Evolutionary conservation across 179 eudicot species (phyloP).

Genomic region (Beta lomatogona): DNA sequence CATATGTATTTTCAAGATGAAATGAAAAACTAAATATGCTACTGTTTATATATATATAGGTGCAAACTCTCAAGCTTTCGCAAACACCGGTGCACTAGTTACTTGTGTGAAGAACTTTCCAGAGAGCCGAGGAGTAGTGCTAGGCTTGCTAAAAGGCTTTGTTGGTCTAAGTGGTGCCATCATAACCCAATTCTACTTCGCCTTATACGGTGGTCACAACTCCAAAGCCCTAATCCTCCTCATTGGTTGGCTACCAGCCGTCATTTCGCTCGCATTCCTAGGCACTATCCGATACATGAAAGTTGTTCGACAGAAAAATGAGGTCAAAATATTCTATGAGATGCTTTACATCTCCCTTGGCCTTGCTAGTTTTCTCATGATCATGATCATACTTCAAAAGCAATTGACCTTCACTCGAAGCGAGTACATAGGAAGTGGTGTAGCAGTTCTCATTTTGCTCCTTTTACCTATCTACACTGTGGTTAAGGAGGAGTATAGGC

Average conservation of each 20-base stretch:
- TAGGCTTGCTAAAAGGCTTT: conserved; percentile 43
- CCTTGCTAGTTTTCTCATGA: conserved; percentile 28
- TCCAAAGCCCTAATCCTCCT: conserved; percentile 35
- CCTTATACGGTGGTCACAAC: conserved; percentile 35
- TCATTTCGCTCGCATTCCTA: conserved; percentile 30
- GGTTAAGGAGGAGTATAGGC: conserved; percentile 27
- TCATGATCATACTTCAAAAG: conserved; percentile 27
- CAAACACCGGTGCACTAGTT: conserved; percentile 48
- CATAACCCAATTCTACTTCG: conserved; percentile 41
- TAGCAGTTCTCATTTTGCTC: conserved; percentile 17
- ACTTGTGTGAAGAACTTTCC: conserved; percentile 54
- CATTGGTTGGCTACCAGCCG: conserved; percentile 43
- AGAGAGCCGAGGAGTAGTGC: conserved; percentile 40
- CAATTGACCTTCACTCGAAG: conserved; percentile 13
- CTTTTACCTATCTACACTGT: conserved; percentile 22
- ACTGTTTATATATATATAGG: conserved; percentile 14
- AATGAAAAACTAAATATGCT: too few relatives aligned
- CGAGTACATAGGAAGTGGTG: conserved; percentile 19
- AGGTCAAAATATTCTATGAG: conserved; percentile 33
- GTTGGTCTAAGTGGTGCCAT: conserved; percentile 50
- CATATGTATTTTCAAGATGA: too few relatives aligned
- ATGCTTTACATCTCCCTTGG: conserved; percentile 36
- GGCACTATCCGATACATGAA: conserved; percentile 33
- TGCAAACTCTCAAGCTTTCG: conserved; percentile 43
- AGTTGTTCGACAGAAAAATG: conserved; percentile 30